Base-by-base conservation (phyloP, 2,329 filamentous ascomycete species). In the Westerdykella aurantiaca region DNA sequence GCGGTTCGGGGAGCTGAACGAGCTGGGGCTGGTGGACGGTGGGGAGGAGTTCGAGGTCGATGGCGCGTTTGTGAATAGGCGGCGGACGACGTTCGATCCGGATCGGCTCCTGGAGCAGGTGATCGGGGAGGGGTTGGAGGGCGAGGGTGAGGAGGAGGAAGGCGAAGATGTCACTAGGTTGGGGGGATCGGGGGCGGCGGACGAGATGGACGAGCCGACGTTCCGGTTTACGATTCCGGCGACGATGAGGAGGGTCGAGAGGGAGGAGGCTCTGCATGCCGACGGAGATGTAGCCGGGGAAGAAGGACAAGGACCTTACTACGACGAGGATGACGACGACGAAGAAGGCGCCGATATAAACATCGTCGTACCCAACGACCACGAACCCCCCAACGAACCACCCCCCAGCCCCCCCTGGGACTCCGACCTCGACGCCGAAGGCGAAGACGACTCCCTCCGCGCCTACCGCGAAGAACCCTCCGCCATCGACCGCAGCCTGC, bases 1-100 rank as follows among this genome's bases (percentile, higher is more conserved):
- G 45, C 66, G 72, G 44, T 78, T 78, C 51, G 73, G 65, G 1
- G 74, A 75, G 43, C 49, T 72, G 38, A 72, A 69, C 14, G 66
- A 67, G 25, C 46, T 68, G 2, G 63, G 58, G 7, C 51, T 59
- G 9, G 61, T 14, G 31, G 31, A 33, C 5, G 18, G 64, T 13
- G 59, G 56, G 4, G 63, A 64, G 38, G 65, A 64, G 33, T 62
- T 52, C 39, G 66, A 70, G 43, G 47, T 74, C 7, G 72, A 74
- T 41, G 69, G 70, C 11, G 70, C 65, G 1, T 71, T 67, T 34
- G 63, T 64, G 38, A 65, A 59, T 34, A 44, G 59, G 39, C 45
- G 55, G 22, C 50, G 50, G 29, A 52, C 54, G 10, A 12, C 5
- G n/a, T 39, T 53, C 0, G 50, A 47, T 37, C 49, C 50, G 25